Base-by-base conservation (phyloP, 2,329 filamentous ascomycete species). In the Bipolaris victoriae region DNA sequence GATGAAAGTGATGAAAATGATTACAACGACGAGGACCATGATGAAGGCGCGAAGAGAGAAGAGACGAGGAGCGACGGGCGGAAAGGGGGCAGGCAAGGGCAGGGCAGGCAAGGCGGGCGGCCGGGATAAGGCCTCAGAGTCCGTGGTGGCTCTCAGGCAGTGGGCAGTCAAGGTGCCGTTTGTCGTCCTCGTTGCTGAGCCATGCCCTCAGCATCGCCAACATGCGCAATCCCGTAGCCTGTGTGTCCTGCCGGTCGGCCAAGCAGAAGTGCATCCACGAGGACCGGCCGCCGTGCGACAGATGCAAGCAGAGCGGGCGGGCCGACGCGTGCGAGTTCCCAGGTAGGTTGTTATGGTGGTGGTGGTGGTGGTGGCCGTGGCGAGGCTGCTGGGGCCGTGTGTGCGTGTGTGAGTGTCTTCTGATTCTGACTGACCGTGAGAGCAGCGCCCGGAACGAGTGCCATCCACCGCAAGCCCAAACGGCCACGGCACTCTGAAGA, bases 191-290 rank as follows among this genome's bases (percentile, higher is more conserved):
- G 7, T 33, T 33, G 43, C 18, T 46, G 43, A 7, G 43, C 26
- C 43, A 31, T 31, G 29, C 26, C 33, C 24, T 6, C 24, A 22
- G 7, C 40, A 39, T 50, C 49, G 46, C 46, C 35, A 52, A 53
- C 18, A 77, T 77, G 76, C 66, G 76, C 55, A 77, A 77, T 56
- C 76, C 76, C 18, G 71, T 77, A 22, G 76, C 76, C 11, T 77
- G 76, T 48, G 66, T 76, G 18, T 68, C 74, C 39, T 77, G 76
- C 49, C 68, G 76, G 39, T 74, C 68, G 58, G 75, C 75, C 11
- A 77, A 77, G 66, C 76, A 77, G 57, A 71, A 72, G 60, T 77
- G 75, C 65, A 71, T 77, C 52, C 75, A 78, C 64, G 66, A 76
- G 51, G 74, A 77, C 63, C 64, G 64, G 35, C 74, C 75, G 52